Conservation (phyloP, 2,329 filamentous ascomycete species). For the Penicillium decumbens region DNA sequence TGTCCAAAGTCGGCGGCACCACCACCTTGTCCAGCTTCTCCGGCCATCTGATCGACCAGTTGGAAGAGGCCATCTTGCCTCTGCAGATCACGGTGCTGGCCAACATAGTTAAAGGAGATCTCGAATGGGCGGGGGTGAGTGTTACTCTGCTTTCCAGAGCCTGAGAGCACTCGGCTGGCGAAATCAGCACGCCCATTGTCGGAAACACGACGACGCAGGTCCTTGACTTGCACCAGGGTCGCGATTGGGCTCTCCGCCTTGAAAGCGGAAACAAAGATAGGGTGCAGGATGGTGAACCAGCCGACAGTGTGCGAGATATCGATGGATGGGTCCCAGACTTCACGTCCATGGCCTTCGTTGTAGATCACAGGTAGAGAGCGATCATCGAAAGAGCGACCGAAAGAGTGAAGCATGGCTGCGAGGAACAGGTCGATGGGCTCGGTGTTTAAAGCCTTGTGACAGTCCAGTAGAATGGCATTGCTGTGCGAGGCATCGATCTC, state of each 20-base stretch:
- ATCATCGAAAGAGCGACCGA: slow-evolving; percentile 42
- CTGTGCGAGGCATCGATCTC: slow-evolving; percentile 30
- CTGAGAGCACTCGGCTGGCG: slow-evolving; percentile 29
- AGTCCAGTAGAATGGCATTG: slow-evolving; percentile 28
- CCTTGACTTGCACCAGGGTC: slow-evolving; percentile 37
- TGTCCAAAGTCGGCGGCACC: slow-evolving; percentile 45
- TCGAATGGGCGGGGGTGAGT: slow-evolving; percentile 42
- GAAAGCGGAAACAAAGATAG: slow-evolving; percentile 35
- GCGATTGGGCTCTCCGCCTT: slow-evolving; percentile 27
- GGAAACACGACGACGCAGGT: slow-evolving; percentile 33
- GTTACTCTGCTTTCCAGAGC: slow-evolving; percentile 29
- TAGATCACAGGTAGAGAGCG: slow-evolving; percentile 41
- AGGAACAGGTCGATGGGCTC: slow-evolving; percentile 38
- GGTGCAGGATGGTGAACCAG: slow-evolving; percentile 51
- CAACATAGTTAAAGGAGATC: slow-evolving; percentile 43
- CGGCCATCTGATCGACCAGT: slow-evolving; percentile 44
- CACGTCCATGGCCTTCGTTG: slow-evolving; percentile 49
- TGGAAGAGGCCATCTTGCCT: slow-evolving; percentile 44
- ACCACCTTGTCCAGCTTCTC: slow-evolving; percentile 44
- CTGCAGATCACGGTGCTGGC: slow-evolving; percentile 42
- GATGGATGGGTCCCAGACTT: slow-evolving; percentile 44
- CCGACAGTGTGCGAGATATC: slow-evolving; percentile 49
- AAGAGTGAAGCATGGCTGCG: slow-evolving; percentile 41
- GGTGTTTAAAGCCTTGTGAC: slow-evolving; percentile 31
- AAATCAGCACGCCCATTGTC: slow-evolving; percentile 41